These are phyloP conservation scores for Starmerella apis DNA, from an alignment of 805 yeast genomes.

Conservation along the genomic window DNA sequence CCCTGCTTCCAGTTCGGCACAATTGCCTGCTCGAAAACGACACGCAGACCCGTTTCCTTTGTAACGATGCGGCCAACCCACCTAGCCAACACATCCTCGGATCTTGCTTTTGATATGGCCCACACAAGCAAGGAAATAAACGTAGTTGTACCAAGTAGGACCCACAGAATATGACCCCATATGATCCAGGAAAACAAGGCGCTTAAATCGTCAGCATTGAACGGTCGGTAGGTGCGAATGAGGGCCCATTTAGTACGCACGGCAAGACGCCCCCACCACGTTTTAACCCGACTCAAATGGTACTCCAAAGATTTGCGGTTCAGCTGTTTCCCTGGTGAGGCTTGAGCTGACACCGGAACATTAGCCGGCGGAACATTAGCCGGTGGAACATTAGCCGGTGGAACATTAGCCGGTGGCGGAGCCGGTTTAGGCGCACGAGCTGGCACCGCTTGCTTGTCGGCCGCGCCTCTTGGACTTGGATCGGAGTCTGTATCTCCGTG, in stretches of 20 bases:
- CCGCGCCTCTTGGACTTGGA: neutral
- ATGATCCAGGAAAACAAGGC: conserved; percentile 89
- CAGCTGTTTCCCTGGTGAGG: neutral
- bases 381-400: neutral
- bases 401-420: neutral
- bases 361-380: neutral
- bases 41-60: conserved; percentile 67
- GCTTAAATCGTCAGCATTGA: conserved; percentile 81
- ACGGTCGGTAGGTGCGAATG: conserved; percentile 67
- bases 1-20: conserved; percentile 92
- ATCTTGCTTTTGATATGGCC: conserved; percentile 71
- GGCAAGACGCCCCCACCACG: conserved; percentile 35
- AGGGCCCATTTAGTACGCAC: conserved; percentile 62
- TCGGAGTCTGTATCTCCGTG: neutral
- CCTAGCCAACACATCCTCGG: conserved; percentile 78
- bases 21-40: conserved; percentile 84
- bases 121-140: conserved; percentile 71
- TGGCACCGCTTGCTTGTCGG: neutral
- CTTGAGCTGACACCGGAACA: too few species aligned
- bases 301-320: conserved; percentile 31
- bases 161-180: conserved; percentile 71
- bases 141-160: conserved; percentile 83
- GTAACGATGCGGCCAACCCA: conserved; percentile 75
- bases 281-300: conserved; percentile 38
- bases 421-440: neutral